phyloP scores from a whole-genome alignment of 768 basidiomycete species.

The Suillus subluteus region DNA sequence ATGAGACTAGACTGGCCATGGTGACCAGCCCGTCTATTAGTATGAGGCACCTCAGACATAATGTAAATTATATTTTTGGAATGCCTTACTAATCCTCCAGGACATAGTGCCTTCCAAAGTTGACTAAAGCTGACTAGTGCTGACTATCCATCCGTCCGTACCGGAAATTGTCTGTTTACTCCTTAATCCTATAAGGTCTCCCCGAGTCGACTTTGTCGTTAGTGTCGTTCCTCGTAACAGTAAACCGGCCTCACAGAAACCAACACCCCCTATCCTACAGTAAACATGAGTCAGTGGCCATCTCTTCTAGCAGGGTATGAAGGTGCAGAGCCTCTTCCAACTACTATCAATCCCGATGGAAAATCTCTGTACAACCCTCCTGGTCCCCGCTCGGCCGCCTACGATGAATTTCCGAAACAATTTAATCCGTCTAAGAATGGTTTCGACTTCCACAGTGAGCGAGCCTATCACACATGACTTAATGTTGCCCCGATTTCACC shows the following conservation, averaged over 20 bases:
- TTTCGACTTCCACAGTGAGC: slow-evolving; percentile 76
- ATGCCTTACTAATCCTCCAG: too few species aligned
- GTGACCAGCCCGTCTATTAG: too few species aligned
- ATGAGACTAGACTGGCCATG: too few species aligned
- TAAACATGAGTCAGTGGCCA: slow-evolving; percentile 15
- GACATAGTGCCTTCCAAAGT: too few species aligned
- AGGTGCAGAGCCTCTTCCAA: slow-evolving; percentile 45
- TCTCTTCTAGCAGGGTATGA: slow-evolving; percentile 46
- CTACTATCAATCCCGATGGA: slow-evolving; percentile 52
- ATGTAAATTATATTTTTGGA: too few species aligned
- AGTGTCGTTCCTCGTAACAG: background rate
- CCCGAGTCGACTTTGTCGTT: background rate
- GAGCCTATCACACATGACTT: background rate
- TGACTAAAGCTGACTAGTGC: too few species aligned
- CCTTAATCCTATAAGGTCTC: background rate
- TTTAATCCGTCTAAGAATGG: slow-evolving; percentile 57
- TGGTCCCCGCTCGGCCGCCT: slow-evolving; percentile 49
- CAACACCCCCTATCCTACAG: background rate
- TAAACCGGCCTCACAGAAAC: background rate
- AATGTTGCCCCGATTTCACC: background rate
- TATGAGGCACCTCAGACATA: too few species aligned
- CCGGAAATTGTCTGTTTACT: too few species aligned
- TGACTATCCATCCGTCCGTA: too few species aligned
- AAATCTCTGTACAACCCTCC: slow-evolving; percentile 59
- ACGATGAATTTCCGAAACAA: slow-evolving; percentile 57